These are phyloP conservation scores for Fagopyrum esculentum DNA, from an alignment of 148 eudicot species.

Conservation along the genomic window DNA sequence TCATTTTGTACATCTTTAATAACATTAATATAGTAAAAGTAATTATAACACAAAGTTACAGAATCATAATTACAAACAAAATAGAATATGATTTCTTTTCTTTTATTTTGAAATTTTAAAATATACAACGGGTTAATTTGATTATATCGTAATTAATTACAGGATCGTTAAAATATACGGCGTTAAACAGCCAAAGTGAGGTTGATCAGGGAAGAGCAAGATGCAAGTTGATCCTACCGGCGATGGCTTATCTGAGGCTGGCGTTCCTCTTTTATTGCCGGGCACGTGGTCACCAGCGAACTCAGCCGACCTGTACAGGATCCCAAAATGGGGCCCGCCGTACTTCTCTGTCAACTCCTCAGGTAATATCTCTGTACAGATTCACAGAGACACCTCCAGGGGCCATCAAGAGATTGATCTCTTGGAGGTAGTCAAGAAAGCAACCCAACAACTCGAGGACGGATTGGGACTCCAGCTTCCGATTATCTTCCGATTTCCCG, in stretches of 20 bases:
- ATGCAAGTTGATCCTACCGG: too few relatives aligned
- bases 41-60: too few relatives aligned
- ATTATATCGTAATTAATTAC: too few relatives aligned
- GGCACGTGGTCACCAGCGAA: conserved; percentile 43
- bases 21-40: too few relatives aligned
- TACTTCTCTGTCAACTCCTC: conserved; percentile 61
- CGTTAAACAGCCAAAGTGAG: too few relatives aligned
- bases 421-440: conserved; percentile 71
- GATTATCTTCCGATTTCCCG: conserved; percentile 70
- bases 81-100: too few relatives aligned
- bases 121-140: not conserved
- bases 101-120: too few relatives aligned
- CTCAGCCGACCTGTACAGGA: conserved; percentile 47
- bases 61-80: too few relatives aligned
- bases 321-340: conserved; percentile 79
- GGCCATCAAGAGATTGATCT: conserved; percentile 80
- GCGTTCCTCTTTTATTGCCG: too few relatives aligned
- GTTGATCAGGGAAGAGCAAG: not conserved
- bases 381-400: conserved; percentile 44
- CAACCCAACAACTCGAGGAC: conserved; percentile 43
- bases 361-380: conserved; percentile 51
- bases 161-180: too few relatives aligned
- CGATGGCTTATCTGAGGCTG: too few relatives aligned
- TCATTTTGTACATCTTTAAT: too few relatives aligned
- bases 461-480: conserved; percentile 76